Percentiles rank a stretch among this genome's conserved stretches.
Conservation (phyloP, 192 early-diverging fungal genomes). For the Umbelopsis vinacea region DNA sequence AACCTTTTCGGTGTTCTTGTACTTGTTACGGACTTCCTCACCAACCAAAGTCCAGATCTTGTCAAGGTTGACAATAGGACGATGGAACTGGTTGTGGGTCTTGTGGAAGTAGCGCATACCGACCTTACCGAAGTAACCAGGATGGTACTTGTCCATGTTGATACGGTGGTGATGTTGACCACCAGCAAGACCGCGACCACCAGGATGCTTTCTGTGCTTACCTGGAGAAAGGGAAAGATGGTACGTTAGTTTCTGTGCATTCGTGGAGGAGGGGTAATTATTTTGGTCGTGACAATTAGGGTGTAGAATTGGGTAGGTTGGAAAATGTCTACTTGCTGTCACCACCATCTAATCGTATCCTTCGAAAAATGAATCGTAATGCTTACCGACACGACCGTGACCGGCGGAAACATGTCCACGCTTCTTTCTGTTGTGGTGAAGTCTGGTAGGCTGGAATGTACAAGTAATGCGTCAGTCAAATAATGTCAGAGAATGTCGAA, state of each 20-base stretch:
- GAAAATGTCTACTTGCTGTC: background rate
- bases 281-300: background rate
- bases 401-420: conserved; percentile 99
- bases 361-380: background rate
- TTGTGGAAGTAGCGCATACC: conserved; percentile 99
- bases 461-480: conserved; percentile 8
- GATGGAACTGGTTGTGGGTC: conserved; percentile 86
- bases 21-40: conserved; percentile 81
- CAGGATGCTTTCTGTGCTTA: conserved; percentile 99
- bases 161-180: conserved; percentile 99
- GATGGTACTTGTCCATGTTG: conserved; percentile 99
- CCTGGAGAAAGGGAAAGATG: conserved; percentile 42
- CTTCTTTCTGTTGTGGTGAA: conserved; percentile 91
- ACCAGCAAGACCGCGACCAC: conserved; percentile 99
- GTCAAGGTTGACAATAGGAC: conserved; percentile 91
- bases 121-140: conserved; percentile 99
- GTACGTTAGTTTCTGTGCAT: background rate
- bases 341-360: background rate
- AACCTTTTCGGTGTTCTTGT: conserved; percentile 83
- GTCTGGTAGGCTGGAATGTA: conserved; percentile 72
- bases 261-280: too few relatives aligned
- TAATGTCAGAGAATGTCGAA: background rate
- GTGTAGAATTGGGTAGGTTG: background rate
- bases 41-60: conserved; percentile 90
- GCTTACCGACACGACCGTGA: conserved; percentile 95